Evolutionary conservation across 164 flowering plant genomes (phyloP).

Genomic region (Paratinospora sagittata): DNA sequence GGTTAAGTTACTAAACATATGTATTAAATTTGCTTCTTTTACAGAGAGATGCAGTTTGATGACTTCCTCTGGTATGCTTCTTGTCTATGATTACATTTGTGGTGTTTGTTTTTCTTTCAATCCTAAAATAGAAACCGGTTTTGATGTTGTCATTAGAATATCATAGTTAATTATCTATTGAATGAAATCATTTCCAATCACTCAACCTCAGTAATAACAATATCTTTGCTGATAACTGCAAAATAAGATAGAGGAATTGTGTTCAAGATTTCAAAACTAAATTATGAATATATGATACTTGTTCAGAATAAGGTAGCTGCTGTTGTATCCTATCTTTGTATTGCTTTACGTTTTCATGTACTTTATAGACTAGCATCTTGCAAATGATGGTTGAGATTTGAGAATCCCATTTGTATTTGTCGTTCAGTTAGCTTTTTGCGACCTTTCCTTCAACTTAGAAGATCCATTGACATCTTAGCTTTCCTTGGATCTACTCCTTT

Average conservation of each 20-base stretch:
- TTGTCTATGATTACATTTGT: conserved; percentile 5
- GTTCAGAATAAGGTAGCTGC: not conserved
- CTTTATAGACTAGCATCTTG: not conserved
- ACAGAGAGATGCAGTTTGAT: conserved; percentile 73
- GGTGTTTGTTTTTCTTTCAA: not conserved
- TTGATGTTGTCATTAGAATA: not conserved
- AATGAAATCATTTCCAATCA: not conserved
- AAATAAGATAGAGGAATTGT: not conserved
- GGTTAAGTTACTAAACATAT: conserved; percentile 1
- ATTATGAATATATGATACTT: not conserved
- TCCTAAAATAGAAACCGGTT: not conserved
- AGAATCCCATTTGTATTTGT: not conserved
- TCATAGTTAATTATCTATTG: not conserved
- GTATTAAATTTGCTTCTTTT: conserved; percentile 19
- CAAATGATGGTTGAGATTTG: not conserved
- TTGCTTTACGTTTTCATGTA: too few relatives aligned
- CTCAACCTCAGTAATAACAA: not conserved
- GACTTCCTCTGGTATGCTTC: conserved; percentile 87
- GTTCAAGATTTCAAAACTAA: not conserved
- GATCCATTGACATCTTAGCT: not conserved
- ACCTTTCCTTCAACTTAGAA: not conserved
- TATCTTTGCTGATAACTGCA: not conserved
- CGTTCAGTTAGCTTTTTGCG: too few relatives aligned
- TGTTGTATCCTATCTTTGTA: too few relatives aligned
- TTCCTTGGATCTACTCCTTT: not conserved